Percentiles rank a stretch among this genome's conserved stretches.
Conservation (phyloP, 2,329 filamentous ascomycete genomes). For the Fusarium secorum region DNA sequence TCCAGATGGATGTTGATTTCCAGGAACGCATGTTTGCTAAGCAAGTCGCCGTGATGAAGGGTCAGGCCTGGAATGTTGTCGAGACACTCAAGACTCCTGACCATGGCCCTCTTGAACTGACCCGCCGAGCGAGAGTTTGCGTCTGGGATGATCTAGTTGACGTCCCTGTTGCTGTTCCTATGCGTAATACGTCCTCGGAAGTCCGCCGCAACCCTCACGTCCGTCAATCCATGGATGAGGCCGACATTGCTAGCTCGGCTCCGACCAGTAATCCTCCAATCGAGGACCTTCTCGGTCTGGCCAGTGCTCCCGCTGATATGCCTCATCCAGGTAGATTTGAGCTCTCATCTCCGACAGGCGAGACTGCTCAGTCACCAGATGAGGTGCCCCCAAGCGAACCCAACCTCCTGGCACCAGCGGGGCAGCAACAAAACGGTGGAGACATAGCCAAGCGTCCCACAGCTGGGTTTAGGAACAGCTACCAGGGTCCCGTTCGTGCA, state of each 20-base stretch:
- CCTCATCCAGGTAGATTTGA: slow-evolving; percentile 81
- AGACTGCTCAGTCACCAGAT: slow-evolving; percentile 52
- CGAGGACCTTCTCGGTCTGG: slow-evolving; percentile 76
- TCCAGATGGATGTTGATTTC: slow-evolving; percentile 93
- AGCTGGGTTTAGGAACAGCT: slow-evolving; percentile 46
- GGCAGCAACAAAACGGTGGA: slow-evolving; percentile 23
- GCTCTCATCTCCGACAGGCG: slow-evolving; percentile 59
- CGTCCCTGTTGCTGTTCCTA: slow-evolving; percentile 90
- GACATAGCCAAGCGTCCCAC: slow-evolving; percentile 36
- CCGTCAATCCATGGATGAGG: slow-evolving; percentile 71
- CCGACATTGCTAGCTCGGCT: slow-evolving; percentile 75
- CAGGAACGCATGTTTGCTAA: slow-evolving; percentile 99
- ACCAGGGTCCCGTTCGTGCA: slow-evolving; percentile 52
- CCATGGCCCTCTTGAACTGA: slow-evolving; percentile 92
- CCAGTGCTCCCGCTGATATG: slow-evolving; percentile 68
- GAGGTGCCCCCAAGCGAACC: slow-evolving; percentile 37
- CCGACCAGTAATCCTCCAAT: slow-evolving; percentile 46
- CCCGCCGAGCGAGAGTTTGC: slow-evolving; percentile 86
- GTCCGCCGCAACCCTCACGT: slow-evolving; percentile 70
- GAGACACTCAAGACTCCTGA: slow-evolving; percentile 93
- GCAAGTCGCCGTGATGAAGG: slow-evolving; percentile 99
- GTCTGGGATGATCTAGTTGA: slow-evolving; percentile 99
- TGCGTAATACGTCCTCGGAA: slow-evolving; percentile 85
- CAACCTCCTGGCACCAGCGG: slow-evolving; percentile 27
- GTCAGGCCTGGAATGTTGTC: slow-evolving; percentile 98